A percentile compares a stretch with the other conserved stretches of the same genome.
Evolutionary conservation across 2,329 filamentous ascomycete species (phyloP).

Genomic region (Fusarium praegraminearum): DNA sequence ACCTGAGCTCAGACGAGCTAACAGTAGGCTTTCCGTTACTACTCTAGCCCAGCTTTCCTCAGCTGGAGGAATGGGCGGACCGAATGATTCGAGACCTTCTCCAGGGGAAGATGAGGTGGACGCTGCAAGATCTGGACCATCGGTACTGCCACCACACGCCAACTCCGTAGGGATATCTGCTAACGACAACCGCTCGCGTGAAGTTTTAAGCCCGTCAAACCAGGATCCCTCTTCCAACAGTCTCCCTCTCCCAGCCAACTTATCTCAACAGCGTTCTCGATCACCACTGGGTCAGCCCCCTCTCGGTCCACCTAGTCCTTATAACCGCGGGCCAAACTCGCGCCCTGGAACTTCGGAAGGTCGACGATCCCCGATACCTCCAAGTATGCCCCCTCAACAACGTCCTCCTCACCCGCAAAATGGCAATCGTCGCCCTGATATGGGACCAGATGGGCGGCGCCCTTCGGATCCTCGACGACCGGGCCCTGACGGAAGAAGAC

Average conservation of each 20-base stretch:
- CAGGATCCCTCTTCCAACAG: constrained; percentile 53
- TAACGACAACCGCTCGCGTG: constrained; percentile 66
- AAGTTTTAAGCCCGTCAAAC: constrained; percentile 61
- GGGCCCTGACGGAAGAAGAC: constrained; percentile 39
- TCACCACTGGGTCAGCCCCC: constrained; percentile 59
- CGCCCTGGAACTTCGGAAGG: constrained; percentile 51
- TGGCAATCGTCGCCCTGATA: constrained; percentile 46
- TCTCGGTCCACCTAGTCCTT: constrained; percentile 50
- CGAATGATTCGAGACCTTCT: constrained; percentile 50
- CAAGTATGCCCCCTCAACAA: constrained; percentile 44
- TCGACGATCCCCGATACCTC: constrained; percentile 49
- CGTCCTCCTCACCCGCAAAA: constrained; percentile 49
- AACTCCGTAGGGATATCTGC: constrained; percentile 64
- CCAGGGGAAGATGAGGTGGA: constrained; percentile 52
- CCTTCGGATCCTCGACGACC: constrained; percentile 31
- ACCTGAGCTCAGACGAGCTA: constrained; percentile 81
- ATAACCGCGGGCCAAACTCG: constrained; percentile 51
- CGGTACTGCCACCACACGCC: constrained; percentile 64
- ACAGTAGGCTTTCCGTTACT: constrained; percentile 83
- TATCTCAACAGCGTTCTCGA: constrained; percentile 57
- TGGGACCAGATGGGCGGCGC: constrained; percentile 38
- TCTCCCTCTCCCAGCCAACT: constrained; percentile 57
- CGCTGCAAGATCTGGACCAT: constrained; percentile 55
- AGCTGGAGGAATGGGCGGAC: constrained; percentile 67
- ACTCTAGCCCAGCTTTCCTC: constrained; percentile 85